Base-by-base conservation (phyloP, 139 green algal species). In the Tetradesmus obliquus region DNA sequence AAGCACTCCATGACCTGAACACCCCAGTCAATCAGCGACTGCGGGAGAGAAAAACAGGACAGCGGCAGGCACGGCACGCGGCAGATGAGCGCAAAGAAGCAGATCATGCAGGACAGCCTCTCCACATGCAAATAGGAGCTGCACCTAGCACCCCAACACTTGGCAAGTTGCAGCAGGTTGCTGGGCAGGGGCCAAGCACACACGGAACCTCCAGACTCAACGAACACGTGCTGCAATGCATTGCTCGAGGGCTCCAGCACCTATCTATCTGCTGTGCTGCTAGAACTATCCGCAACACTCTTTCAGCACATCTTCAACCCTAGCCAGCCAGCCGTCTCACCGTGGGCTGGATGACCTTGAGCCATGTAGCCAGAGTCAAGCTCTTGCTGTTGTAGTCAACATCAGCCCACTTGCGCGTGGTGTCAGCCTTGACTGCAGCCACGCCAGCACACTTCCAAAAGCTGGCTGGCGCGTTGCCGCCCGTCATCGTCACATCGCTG, bases 321-420 rank as follows among this genome's bases (percentile, higher is more conserved):
- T 15, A 20, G 62, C 10, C 66, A 76, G 66, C 66, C 17, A 4
- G 5, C 17, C 2, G 19, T 10, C 88, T 58, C 76, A 92, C 89
- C 89, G 57, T 82, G 1, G 66, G 81, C 62, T 88, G 66, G 13
- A 92, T 84, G 54, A 89, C 62, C n/a, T 79, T 89, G 20, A 92
- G 71, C 89, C 82, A 88, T 13, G 81, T 84, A 45, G 54, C 84
- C 66, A 92, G 82, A 5, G 89, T 92, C 53, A 92, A 66, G 4
- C 20, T 10, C 89, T 92, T 92, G 82, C 53, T 84, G 69, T 92
- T 92, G 66, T 92, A 88, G n/a, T 92, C 89, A 5, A 92, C 24
- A 58, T 88, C 89, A 12, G 81, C 89, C 89, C 89, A 92, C 62
- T 92, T 92, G 32, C 81, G 55, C 2, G 81, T 84, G 17, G 51